Evolutionary conservation across 768 basidiomycete species (phyloP), one percentile per base, ranked within the genome.

Genomic region (Rhizopogon rudus): DNA sequence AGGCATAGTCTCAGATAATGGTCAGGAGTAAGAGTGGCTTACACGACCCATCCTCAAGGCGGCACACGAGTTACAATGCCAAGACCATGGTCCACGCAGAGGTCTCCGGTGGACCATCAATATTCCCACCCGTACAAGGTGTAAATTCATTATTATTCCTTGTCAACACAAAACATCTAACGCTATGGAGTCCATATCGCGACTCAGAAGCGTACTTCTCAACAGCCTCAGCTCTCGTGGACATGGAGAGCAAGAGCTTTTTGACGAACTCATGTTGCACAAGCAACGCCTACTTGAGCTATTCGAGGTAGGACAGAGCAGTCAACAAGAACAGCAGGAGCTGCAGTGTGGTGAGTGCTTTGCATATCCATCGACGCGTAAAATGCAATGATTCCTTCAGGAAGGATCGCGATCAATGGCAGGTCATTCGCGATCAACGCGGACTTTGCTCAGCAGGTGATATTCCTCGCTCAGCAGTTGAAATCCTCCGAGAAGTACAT

Each of bases 391-490:
- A n/a, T 8, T 35, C 29, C 31, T 52, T 0, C 64, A 93, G 91
- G 90, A 57, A 88, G 81, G 71, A 81, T 80, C 17, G 67, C 75
- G 0, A 73, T 91, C 20, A 75, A 86, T 55, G 84, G 87, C 31
- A 81, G 79, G 62, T 74, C 82, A n/a, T 76, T 87, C 37, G 82
- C 84, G 0, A 79, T 94, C 60, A 92, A 91, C 67, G 69, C 81
- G 13, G 88, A 93, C 65, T 93, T 93, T 69, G 84, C 83, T 13
- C 82, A 81, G 49, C 91, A 91, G 67, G 82, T 79, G 53, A 68
- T 89, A 53, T 89, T 91, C 69, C 81, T 95, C 53, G 83, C 93
- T 0, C 83, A 88, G 64, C 83, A 91, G 53, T 84, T 97, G 52
- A 78, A 82, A 62, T 84, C 84, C 60, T 95, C 93, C 12, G 93